Evolutionary conservation across 768 basidiomycete species (phyloP), one percentile per base, ranked within the genome.

Genomic region (Lanmaoa rubissima): DNA sequence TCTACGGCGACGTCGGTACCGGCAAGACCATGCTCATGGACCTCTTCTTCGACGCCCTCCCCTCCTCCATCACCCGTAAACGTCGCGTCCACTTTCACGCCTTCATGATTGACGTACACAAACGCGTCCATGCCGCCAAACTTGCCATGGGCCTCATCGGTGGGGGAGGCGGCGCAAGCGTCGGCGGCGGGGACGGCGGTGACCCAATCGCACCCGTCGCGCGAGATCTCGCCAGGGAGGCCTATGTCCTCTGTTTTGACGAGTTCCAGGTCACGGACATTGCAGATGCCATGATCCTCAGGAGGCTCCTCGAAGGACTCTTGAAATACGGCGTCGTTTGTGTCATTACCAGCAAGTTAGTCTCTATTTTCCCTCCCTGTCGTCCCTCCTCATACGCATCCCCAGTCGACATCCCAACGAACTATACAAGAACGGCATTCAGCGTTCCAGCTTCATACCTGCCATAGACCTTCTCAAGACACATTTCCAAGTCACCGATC

Each of bases 11-110:
- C 63, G 97, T 99, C 57, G 96, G 96, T 2, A 97, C 96, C 10
- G 96, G 97, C 14, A 98, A 98, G 78, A 90, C 90, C 0, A 98
- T 98, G 95, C 86, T 99, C 60, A 99, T 99, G 97, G 97, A 99
- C 72, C 79, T 99, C 24, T 97, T 97, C 73, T 94, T 90, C 76
- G 82, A 86, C 60, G 85, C 94, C 2, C 84, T 97, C 2, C 88
- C 90, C 1, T 65, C 79, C 0, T 75, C 79, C 43, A 75, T 90
- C 52, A 82, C 74, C 44, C 82, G 83, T 57, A 92, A 92, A 73
- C 87, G 91, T 52, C 82, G 97, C 32, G 93, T 98, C 16, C 97
- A 99, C 72, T 99, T 99, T 70, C 95, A 98, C 68, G 92, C 94
- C 1, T 98, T 99, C 79, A 98, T 99, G 97, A 86, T 98, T 59